A percentile compares a stretch with the other conserved stretches of the same genome.
Conservation (phyloP, 2,329 filamentous ascomycete species). For the Cercospora sesami region DNA sequence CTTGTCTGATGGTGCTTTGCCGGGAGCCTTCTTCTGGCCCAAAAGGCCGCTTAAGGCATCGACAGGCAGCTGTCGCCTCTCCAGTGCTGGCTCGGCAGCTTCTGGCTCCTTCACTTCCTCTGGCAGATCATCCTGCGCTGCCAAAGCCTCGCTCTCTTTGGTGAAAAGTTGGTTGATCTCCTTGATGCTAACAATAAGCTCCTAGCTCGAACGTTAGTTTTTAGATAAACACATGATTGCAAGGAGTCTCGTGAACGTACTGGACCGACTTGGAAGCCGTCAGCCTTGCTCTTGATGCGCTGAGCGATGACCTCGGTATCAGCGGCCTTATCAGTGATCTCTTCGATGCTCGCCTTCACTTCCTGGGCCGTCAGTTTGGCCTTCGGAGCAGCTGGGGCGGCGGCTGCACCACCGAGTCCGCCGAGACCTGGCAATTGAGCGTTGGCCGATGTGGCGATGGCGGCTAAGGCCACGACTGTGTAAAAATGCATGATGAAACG, state of each 20-base stretch:
- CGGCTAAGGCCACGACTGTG: not conserved
- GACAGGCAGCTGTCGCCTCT: not conserved
- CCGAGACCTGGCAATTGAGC: not conserved
- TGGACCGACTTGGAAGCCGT: not conserved
- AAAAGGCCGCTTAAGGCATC: not conserved
- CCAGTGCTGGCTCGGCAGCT: not conserved
- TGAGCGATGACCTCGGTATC: not conserved
- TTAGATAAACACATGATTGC: no score
- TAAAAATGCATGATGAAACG: not conserved
- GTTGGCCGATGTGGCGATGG: not conserved
- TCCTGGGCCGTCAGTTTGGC: not conserved
- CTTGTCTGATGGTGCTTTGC: not conserved
- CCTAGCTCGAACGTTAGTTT: not conserved
- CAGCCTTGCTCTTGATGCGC: not conserved
- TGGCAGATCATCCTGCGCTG: not conserved
- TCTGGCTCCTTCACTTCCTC: not conserved
- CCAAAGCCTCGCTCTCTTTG: not conserved
- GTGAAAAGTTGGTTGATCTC: not conserved
- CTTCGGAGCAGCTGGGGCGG: not conserved
- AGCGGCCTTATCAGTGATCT: not conserved
- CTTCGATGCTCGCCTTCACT: not conserved
- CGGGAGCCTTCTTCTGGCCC: not conserved
- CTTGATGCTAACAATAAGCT: not conserved
- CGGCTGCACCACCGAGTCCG: not conserved
- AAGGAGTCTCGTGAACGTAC: not conserved